A percentile compares a stretch with the other conserved stretches of the same genome.
phyloP scores from a whole-genome alignment of 192 early-diverging fungal species.

The Backusella australiensis region DNA sequence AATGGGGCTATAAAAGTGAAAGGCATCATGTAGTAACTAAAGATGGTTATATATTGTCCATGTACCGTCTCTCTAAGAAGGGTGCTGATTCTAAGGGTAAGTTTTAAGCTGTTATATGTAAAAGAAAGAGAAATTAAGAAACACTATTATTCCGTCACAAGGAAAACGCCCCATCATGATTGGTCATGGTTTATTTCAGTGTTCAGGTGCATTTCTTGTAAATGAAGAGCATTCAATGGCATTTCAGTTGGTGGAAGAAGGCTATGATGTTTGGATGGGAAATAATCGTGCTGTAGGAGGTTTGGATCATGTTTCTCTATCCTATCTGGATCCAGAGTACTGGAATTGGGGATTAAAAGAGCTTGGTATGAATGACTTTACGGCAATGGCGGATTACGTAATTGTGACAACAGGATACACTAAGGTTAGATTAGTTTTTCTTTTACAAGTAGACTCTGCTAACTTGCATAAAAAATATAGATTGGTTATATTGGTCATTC shows the following conservation, averaged over 20 bases:
- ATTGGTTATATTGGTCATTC: conserved; percentile 89
- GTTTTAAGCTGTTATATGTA: neutral
- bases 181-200: conserved; percentile 95
- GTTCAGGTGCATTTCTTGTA: conserved; percentile 84
- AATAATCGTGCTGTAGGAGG: conserved; percentile 74
- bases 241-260: conserved; percentile 82
- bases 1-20: conserved; percentile 29
- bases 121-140: neutral
- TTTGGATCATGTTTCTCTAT: conserved; percentile 11
- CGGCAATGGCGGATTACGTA: conserved; percentile 66
- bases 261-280: conserved; percentile 96
- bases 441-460: neutral
- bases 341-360: conserved; percentile 97
- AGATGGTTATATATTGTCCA: conserved; percentile 21
- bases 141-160: neutral
- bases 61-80: conserved; percentile 17
- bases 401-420: neutral
- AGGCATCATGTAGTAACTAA: conserved; percentile 13
- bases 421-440: conserved; percentile 33
- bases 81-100: neutral
- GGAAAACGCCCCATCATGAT: conserved; percentile 82
- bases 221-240: conserved; percentile 75
- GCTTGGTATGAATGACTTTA: conserved; percentile 82
- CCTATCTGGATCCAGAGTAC: conserved; percentile 17
- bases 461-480: conserved; percentile 31